Base-by-base conservation (phyloP, 768 basidiomycete genomes). In the Trichaptum fuscoviolaceum region DNA sequence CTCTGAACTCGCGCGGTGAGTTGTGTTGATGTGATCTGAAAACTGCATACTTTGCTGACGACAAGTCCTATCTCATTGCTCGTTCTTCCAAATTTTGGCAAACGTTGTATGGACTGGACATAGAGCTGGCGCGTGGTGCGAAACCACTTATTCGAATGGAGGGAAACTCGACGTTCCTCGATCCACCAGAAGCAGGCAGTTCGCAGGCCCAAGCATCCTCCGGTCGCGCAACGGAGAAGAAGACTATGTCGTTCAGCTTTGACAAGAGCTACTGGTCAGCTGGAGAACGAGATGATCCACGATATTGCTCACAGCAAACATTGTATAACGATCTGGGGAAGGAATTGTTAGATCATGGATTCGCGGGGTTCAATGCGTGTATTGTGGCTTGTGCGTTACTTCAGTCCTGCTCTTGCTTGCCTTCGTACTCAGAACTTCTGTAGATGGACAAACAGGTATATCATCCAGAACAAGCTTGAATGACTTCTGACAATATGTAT, bases 181-280 rank as follows among this genome's bases (percentile, higher is more conserved):
- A 96, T 77, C 95, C 96, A 20, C 96, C 96, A 34, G 93, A 96
- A 72, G 20, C 76, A 17, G 91, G 90, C 57, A 87, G 89, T 4
- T 70, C 80, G 57, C 88, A 87, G 73, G 77, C 72, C 8, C 72
- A 76, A 70, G 73, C 78, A 65, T 85, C 87, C 73, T 76, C 85
- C 23, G 92, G 92, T 72, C 91, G 93, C 73, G 92, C 94, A 20
- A 89, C 91, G 8, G 96, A 97, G 77, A 88, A 93, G 71, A 96
- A 92, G 80, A 85, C 89, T 7, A 91, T 95, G 87, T 77, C 85
- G 0, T 99, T 99, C 77, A 90, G 91, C 69, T 99, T 98, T 71
- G 96, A 99, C 84, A 96, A 96, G 84, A 92, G 91, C 65, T 99
- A 98, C 77, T 96, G 95, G 96, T 95, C 94, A 57, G 95, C 95